A percentile compares a stretch with the other conserved stretches of the same genome.
Conservation (phyloP, 2,329 filamentous ascomycete species). For the Dendrostoma leiphaemia region DNA sequence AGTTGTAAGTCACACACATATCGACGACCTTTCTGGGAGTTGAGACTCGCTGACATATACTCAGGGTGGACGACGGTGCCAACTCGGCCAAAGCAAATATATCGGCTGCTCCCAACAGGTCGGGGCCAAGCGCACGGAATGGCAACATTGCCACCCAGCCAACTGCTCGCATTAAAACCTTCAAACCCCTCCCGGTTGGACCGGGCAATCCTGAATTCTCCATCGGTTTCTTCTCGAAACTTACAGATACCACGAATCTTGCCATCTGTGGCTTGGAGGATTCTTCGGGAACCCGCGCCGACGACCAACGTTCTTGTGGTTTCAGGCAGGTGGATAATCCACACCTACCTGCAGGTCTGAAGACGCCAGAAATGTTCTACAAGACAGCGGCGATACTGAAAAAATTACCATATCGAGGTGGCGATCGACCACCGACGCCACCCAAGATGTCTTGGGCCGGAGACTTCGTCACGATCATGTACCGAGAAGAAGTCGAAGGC, state of each 20-base stretch:
- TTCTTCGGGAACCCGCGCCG: not conserved
- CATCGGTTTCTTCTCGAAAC: slow-evolving; percentile 44
- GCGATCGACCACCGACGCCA: slow-evolving; percentile 20
- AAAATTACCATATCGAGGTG: slow-evolving; percentile 15
- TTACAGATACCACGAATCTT: not conserved
- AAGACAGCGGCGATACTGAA: slow-evolving; percentile 44
- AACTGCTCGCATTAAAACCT: slow-evolving; percentile 34
- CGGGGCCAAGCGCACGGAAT: not conserved
- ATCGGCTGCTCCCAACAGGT: not conserved
- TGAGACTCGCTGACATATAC: slow-evolving; percentile 1
- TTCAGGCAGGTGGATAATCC: slow-evolving; percentile 30
- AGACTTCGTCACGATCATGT: slow-evolving; percentile 58
- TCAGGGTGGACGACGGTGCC: not conserved
- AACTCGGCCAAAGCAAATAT: not conserved
- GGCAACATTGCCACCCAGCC: slow-evolving; percentile 8
- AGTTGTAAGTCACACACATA: no score
- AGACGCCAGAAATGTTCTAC: slow-evolving; percentile 47
- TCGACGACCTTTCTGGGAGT: no score
- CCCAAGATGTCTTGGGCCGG: slow-evolving; percentile 52
- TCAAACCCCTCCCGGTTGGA: slow-evolving; percentile 6
- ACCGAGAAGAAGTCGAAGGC: slow-evolving; percentile 41
- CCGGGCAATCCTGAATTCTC: slow-evolving; percentile 38
- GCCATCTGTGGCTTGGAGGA: slow-evolving; percentile 8
- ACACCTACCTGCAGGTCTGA: slow-evolving; percentile 41
- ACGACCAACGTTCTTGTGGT: slow-evolving; percentile 4